Percentiles rank a stretch among this genome's conserved stretches.
These are phyloP conservation scores for Pseudofabraea citricarpa DNA, from an alignment of 2,329 filamentous ascomycete genomes.

Conservation along the genomic window DNA sequence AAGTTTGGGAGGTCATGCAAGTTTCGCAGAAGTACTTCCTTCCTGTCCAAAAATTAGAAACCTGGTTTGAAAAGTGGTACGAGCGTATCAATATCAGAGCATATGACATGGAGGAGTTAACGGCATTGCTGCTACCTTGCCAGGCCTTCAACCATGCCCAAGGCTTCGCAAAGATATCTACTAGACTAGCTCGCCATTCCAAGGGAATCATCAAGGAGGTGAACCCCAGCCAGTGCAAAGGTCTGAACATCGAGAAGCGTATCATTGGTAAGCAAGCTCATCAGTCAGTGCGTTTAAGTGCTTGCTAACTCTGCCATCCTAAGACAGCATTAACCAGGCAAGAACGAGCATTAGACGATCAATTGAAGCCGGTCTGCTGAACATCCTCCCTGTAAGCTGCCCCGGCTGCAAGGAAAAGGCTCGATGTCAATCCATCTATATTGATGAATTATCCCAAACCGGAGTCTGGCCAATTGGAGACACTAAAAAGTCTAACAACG, in stretches of 20 bases:
- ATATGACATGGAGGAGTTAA: not conserved
- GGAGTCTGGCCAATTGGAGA: conserved; percentile 1
- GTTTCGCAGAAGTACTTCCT: conserved; percentile 4
- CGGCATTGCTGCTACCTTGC: not conserved
- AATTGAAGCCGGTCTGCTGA: conserved; percentile 2
- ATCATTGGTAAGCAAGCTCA: no score
- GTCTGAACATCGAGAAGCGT: no score
- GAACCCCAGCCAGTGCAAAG: no score
- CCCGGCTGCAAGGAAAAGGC: no score
- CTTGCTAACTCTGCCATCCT: no score
- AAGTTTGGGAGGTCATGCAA: conserved; percentile 11
- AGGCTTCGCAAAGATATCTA: conserved; percentile 3
- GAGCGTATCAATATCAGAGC: not conserved
- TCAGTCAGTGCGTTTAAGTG: no score
- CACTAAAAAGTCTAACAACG: conserved; percentile 3
- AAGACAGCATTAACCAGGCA: no score
- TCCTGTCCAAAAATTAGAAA: conserved; percentile 2
- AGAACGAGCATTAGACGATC: conserved; percentile 1
- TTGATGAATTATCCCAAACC: conserved; percentile 2
- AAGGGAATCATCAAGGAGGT: no score
- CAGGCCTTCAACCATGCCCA: not conserved
- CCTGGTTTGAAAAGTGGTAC: conserved; percentile 9
- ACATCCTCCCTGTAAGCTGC: no score
- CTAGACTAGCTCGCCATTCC: not conserved
- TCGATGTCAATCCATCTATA: no score